Evolutionary conservation across 768 basidiomycete genomes (phyloP), one percentile per base, ranked within the genome.

Genomic region (Gloeopeniophorella convolvens): DNA sequence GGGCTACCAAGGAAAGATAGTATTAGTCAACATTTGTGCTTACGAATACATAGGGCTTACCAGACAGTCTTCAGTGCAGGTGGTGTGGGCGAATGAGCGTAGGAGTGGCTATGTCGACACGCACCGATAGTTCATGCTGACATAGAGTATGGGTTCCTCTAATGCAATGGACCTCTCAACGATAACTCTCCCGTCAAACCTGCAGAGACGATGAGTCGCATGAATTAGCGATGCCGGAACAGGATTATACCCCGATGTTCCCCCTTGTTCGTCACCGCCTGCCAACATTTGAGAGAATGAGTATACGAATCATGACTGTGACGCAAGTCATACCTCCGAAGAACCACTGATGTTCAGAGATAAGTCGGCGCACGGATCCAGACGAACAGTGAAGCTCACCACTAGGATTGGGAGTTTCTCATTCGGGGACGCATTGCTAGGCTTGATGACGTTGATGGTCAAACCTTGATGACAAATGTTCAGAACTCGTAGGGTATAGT

Each of bases 1-100:
- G 73, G 1, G 71, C 75, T 54, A 40, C 31, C 15, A 10, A n/a
- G n/a, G n/a, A n/a, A n/a, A n/a, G 13, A 27, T 18, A 15, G 20
- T 2, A 12, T 20, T 3, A 13, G 20, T 28, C 13, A n/a, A 24
- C 1, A n/a, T 13, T 32, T 7, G n/a, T n/a, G n/a, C n/a, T 3
- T 4, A 7, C 3, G 16, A 23, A 39, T n/a, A 39, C 8, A 5
- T 3, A 12, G 30, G n/a, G n/a, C 44, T 23, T 33, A 45, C 53
- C 54, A 16, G 48, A 46, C 3, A 55, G 9, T 3, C 51, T 53
- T 5, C 2, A 26, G n/a, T 23, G 24, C 13, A 47, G 12, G n/a
- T 11, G 8, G 8, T 1, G 12, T 3, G 13, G 10, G 21, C 23
- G 21, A 12, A 18, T 5, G 8, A 23, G 13, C 1, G 9, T 24